phyloP scores from a whole-genome alignment of 176 grass and related monocot genomes.

The Bothriochloa decipiens region DNA sequence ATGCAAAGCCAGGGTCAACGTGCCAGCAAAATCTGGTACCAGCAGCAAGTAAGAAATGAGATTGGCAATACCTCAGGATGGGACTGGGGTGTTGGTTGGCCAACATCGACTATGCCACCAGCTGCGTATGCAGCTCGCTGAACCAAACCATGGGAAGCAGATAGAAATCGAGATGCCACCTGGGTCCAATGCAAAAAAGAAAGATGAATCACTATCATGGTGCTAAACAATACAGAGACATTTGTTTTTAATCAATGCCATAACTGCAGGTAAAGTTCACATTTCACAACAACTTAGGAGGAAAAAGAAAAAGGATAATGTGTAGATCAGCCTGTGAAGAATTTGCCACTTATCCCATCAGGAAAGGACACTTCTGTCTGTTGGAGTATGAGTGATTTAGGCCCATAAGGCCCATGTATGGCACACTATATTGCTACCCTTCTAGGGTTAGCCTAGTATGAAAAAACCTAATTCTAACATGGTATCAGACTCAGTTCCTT shows the following conservation, averaged over 20 bases:
- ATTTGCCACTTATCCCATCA: not conserved
- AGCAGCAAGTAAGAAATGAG: not conserved
- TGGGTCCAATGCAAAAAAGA: conserved; percentile 25
- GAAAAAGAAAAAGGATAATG: not conserved
- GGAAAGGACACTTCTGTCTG: not conserved
- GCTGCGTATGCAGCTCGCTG: conserved; percentile 42
- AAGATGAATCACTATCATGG: conserved; percentile 15
- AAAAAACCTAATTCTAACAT: too few relatives aligned
- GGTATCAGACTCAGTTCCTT: too few relatives aligned
- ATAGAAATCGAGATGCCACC: conserved; percentile 47
- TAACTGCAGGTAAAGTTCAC: conserved; percentile 9
- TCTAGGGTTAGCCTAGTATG: too few relatives aligned
- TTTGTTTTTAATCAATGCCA: not conserved
- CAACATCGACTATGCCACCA: conserved; percentile 52
- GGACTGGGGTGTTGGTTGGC: conserved; percentile 72
- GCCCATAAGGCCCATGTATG: too few relatives aligned
- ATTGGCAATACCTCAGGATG: conserved; percentile 69
- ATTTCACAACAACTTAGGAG: not conserved
- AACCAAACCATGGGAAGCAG: conserved; percentile 36
- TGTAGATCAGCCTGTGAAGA: not conserved
- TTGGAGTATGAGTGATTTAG: too few relatives aligned
- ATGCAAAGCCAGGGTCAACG: not conserved
- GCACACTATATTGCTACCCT: too few relatives aligned
- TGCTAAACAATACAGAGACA: conserved; percentile 7
- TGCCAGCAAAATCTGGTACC: conserved; percentile 14